Conservation (phyloP, 179 eudicot species). For the Patellifolia procumbens region DNA sequence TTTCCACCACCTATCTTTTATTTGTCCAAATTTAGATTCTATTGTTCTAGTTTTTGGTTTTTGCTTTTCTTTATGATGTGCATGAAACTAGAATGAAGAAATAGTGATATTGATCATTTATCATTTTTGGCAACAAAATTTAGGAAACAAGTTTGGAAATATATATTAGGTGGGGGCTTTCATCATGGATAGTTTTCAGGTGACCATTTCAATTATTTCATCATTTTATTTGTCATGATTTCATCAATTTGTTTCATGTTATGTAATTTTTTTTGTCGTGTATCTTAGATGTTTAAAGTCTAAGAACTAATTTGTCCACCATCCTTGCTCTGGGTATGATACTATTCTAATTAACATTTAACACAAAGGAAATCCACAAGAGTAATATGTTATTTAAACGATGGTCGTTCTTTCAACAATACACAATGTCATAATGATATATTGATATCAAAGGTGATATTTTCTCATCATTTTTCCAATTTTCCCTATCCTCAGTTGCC, state of each 20-base stretch:
- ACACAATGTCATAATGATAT: no score
- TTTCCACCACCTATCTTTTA: not conserved
- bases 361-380: no score
- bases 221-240: conserved; percentile 6
- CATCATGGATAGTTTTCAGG: conserved; percentile 39
- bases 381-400: no score
- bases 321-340: not conserved
- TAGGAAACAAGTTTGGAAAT: conserved; percentile 26
- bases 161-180: conserved; percentile 20
- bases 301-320: not conserved
- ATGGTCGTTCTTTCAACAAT: no score
- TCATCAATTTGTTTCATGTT: not conserved
- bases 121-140: not conserved
- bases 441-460: no score
- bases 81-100: not conserved
- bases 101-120: not conserved
- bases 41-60: not conserved
- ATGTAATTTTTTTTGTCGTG: not conserved
- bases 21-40: not conserved
- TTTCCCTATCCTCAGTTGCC: no score
- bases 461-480: no score
- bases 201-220: conserved; percentile 14
- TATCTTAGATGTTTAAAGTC: not conserved
- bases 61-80: not conserved
- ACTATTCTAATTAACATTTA: not conserved